Conservation (phyloP, 164 flowering plant genomes). For the Magnolia sinica region DNA sequence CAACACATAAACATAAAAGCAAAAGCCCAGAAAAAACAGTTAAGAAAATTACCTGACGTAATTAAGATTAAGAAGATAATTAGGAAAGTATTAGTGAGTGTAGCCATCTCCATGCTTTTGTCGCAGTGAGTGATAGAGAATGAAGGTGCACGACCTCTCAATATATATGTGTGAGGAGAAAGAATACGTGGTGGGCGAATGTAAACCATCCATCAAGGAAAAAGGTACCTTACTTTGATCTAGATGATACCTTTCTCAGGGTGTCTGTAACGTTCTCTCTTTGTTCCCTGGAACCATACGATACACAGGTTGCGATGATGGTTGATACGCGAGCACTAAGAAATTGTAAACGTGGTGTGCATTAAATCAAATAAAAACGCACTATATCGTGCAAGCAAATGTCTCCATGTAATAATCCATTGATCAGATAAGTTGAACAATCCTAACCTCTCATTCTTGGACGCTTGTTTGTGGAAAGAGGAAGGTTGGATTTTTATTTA, state of each 20-base stretch:
- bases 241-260: neutral
- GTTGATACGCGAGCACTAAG: no score
- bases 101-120: slow-evolving; percentile 1
- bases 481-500: no score
- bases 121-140: neutral
- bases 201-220: neutral
- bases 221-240: slow-evolving; percentile 8
- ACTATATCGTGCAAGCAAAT: no score
- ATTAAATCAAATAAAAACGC: no score
- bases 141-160: neutral
- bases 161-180: neutral
- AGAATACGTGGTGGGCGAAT: slow-evolving; percentile 4
- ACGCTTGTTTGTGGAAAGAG: no score
- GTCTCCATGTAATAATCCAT: no score
- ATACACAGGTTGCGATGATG: no score
- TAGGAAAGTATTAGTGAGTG: neutral
- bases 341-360: no score
- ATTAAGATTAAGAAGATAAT: neutral
- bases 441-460: no score
- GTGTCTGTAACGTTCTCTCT: neutral
- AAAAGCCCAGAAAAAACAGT: neutral
- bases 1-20: no score
- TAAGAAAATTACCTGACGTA: slow-evolving; percentile 3
- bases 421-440: no score
- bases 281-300: neutral